A percentile compares a stretch with the other conserved stretches of the same genome.
phyloP scores from a whole-genome alignment of 805 yeast genomes.

The Candida piceae region DNA sequence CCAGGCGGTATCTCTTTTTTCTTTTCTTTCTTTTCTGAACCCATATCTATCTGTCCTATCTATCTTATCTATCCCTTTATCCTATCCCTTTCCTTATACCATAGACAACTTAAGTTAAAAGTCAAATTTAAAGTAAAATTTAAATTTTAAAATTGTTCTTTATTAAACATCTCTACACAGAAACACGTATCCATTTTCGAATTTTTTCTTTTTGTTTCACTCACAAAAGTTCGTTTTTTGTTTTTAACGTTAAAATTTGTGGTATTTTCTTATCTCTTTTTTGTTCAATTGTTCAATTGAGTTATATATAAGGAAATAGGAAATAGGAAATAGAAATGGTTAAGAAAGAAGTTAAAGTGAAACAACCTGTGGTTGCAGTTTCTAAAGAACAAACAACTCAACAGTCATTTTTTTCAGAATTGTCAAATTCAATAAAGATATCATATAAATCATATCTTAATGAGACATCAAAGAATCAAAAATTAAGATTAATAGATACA shows the following conservation, averaged over 20 bases:
- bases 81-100: background rate
- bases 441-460: slow-evolving; percentile 31
- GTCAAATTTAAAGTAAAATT: no score
- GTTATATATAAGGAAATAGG: no score
- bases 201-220: no score
- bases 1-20: slow-evolving; percentile 12
- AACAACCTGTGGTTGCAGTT: background rate
- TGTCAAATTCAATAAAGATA: slow-evolving; percentile 26
- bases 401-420: slow-evolving; percentile 25
- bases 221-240: no score
- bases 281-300: no score
- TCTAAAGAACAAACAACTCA: no score
- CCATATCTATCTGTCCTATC: slow-evolving; percentile 4
- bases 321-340: slow-evolving; percentile 25
- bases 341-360: slow-evolving; percentile 32
- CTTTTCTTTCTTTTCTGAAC: slow-evolving; percentile 9
- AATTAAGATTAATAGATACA: slow-evolving; percentile 65
- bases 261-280: no score
- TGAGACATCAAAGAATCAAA: slow-evolving; percentile 29
- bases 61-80: background rate
- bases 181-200: no score
- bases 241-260: no score
- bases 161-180: no score
- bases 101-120: no score
- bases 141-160: no score